Evolutionary conservation across 768 basidiomycete genomes (phyloP).

Genomic region (Tricholoma bakamatsutake): DNA sequence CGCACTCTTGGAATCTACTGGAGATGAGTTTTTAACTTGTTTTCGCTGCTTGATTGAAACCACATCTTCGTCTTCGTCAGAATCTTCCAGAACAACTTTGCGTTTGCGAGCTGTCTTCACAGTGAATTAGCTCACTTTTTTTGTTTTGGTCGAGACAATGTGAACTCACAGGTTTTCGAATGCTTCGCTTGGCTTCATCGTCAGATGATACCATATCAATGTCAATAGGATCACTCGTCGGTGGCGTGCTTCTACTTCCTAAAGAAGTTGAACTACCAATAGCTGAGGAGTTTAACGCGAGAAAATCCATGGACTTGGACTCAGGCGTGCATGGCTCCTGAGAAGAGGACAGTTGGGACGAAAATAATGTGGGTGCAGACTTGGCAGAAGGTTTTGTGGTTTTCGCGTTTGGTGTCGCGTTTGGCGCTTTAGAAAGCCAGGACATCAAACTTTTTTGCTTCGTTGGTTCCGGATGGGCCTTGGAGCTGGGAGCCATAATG

Average conservation of each 20-base stretch:
- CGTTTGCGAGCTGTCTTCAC: constrained; percentile 49
- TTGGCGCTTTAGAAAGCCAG: constrained; percentile 46
- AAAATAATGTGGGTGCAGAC: constrained; percentile 20
- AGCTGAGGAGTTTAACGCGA: constrained; percentile 32
- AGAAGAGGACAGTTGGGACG: constrained; percentile 21
- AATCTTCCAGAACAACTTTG: constrained; percentile 63
- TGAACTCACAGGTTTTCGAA: constrained; percentile 12
- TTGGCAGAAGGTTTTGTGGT: constrained; percentile 14
- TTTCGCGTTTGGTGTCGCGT: constrained; percentile 18
- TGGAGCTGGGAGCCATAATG: constrained; percentile 37
- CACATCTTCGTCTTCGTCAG: constrained; percentile 51
- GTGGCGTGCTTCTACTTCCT: constrained; percentile 55
- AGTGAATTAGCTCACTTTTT: background rate
- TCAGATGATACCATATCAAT: constrained; percentile 63
- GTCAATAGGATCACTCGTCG: constrained; percentile 74
- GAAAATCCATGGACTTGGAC: constrained; percentile 24
- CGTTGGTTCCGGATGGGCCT: constrained; percentile 33
- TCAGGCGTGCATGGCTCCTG: constrained; percentile 37
- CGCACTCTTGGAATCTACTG: constrained; percentile 29
- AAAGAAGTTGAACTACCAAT: constrained; percentile 40
- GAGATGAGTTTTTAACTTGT: constrained; percentile 31
- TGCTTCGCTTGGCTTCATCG: constrained; percentile 31
- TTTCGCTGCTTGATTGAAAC: constrained; percentile 19
- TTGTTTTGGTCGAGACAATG: background rate
- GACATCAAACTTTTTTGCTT: constrained; percentile 75